Evolutionary conservation across 2,329 filamentous ascomycete species (phyloP), one percentile per base, ranked within the genome.

Genomic region (Neopestalotiopsis sp.): DNA sequence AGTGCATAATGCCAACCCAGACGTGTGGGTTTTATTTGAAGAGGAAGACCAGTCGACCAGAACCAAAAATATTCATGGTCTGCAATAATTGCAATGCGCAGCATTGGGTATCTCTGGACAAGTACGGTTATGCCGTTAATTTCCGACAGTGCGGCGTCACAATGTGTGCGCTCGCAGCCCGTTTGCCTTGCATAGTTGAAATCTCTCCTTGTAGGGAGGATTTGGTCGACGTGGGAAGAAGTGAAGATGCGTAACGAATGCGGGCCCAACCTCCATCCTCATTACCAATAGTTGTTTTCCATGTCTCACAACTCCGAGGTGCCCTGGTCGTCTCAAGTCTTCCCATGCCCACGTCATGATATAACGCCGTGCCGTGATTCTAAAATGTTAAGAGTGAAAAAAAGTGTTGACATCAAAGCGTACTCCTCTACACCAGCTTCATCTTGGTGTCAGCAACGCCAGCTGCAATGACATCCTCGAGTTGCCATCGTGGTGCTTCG

Each of bases 381-480:
- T 58, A 67, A 70, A 58, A n/a, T n/a, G 45, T 53, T 53, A 9
- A 20, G 17, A 53, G 14, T 53, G 45, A 53, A 53, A 53, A n/a
- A 53, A 53, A 53, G 5, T 38, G 34, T n/a, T 20, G 45, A 53
- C n/a, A 10, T 42, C 28, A 17, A 34, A 65, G 69, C 65, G 63
- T 58, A 68, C 70, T 65, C 65, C 32, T 72, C 68, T 89, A 94
- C 80, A 89, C 87, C 77, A 97, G 83, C 64, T 90, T 89, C 67
- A 87, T 76, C 83, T 96, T 94, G 75, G 91, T 88, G 80, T 97
- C 94, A 74, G 92, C 88, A 28, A 91, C 92, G 71, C 93, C 93
- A 66, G 87, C 85, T 73, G 88, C 89, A 72, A 97, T 86, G 63
- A 98, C 90, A 71, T 97, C 94, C 68, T 94, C 90, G n/a, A 97